Percentiles rank a stretch among this genome's conserved stretches.
phyloP scores from a whole-genome alignment of 805 yeast species.

The Kodamaea leandrae region DNA sequence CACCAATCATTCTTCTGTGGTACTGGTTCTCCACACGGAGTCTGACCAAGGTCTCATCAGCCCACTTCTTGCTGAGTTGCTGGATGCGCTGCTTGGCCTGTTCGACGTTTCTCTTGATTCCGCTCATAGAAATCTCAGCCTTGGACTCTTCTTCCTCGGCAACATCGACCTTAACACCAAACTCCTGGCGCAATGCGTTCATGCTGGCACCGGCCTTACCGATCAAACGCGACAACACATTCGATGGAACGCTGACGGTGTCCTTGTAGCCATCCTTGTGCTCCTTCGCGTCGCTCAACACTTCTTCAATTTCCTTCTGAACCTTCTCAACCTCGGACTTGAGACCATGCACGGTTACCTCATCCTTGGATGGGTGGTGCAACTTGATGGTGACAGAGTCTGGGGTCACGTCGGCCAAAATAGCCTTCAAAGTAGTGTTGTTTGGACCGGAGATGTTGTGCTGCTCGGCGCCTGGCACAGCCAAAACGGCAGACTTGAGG shows the following conservation, averaged over 20 bases:
- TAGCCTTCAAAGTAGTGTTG: constrained; percentile 52
- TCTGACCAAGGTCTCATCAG: constrained; percentile 70
- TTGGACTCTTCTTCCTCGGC: constrained; percentile 30
- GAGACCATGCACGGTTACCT: constrained; percentile 68
- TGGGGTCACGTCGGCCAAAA: constrained; percentile 36
- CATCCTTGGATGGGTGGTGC: constrained; percentile 45
- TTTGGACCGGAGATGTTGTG: constrained; percentile 58
- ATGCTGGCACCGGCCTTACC: constrained; percentile 86
- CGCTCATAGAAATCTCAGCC: constrained; percentile 55
- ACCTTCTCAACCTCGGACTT: constrained; percentile 58
- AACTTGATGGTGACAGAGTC: constrained; percentile 47
- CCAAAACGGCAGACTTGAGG: constrained; percentile 50
- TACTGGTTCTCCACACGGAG: constrained; percentile 71
- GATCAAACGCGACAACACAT: constrained; percentile 72
- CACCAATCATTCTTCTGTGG: constrained; percentile 82
- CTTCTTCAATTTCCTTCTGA: constrained; percentile 48
- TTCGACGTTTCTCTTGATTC: constrained; percentile 74
- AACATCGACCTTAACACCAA: constrained; percentile 73
- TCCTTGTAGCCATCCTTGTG: constrained; percentile 46
- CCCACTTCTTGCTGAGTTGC: constrained; percentile 67
- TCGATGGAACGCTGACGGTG: constrained; percentile 60
- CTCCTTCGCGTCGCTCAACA: constrained; percentile 55
- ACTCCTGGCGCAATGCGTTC: constrained; percentile 65
- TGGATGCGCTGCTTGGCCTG: constrained; percentile 62
- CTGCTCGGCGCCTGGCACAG: constrained; percentile 54